These are phyloP conservation scores for Colletotrichum limetticola DNA, from an alignment of 2,329 filamentous ascomycete species.

Conservation along the genomic window DNA sequence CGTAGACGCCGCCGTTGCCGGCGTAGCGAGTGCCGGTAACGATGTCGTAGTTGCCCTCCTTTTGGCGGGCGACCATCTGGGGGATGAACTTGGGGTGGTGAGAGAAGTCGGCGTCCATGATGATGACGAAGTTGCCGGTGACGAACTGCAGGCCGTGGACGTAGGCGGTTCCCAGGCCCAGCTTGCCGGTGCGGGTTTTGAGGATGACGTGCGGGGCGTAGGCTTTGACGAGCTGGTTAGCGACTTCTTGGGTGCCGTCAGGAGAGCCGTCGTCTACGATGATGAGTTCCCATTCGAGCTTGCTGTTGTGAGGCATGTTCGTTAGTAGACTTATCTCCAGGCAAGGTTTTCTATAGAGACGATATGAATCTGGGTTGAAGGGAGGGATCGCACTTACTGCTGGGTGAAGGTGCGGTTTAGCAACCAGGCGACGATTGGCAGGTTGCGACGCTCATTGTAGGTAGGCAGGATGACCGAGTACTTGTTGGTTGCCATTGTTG, in stretches of 20 bases:
- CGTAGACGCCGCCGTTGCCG: slow-evolving; percentile 87
- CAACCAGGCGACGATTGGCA: slow-evolving; percentile 95
- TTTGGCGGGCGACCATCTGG: slow-evolving; percentile 87
- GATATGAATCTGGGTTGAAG: neutral
- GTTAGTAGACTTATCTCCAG: neutral
- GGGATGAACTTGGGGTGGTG: slow-evolving; percentile 99
- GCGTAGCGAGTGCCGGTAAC: slow-evolving; percentile 97
- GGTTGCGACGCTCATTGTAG: slow-evolving; percentile 97
- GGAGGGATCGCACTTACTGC: slow-evolving; percentile 67
- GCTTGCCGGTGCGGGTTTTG: slow-evolving; percentile 90
- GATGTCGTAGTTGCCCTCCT: slow-evolving; percentile 86
- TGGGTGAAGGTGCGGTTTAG: slow-evolving; percentile 92
- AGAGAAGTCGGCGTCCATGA: slow-evolving; percentile 99
- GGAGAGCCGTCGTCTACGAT: slow-evolving; percentile 98
- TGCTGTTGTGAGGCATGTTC: slow-evolving; percentile 59
- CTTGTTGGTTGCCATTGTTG: slow-evolving; percentile 65
- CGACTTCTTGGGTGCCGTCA: slow-evolving; percentile 92
- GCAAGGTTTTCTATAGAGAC: no score
- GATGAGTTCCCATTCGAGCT: slow-evolving; percentile 96
- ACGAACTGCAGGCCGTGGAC: slow-evolving; percentile 92
- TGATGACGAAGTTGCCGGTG: slow-evolving; percentile 95
- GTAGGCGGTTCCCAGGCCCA: slow-evolving; percentile 96
- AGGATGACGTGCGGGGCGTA: slow-evolving; percentile 85
- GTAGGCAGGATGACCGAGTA: slow-evolving; percentile 98
- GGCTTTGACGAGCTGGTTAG: slow-evolving; percentile 87